These are phyloP conservation scores for Sorghum bicolor DNA, from an alignment of 176 grass and related monocot genomes.

Conservation along the genomic window Sorghum_bicolor_NCBIv3 NC_012870.2:67539001-67539500, in stretches of 20 bases:
- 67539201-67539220: slow-evolving; percentile 20
- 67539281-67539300: slow-evolving; percentile 5
- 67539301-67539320: background rate
- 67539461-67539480: slow-evolving; percentile 1
- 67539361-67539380: background rate
- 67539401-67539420: background rate
- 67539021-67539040: background rate
- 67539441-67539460: background rate
- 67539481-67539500: slow-evolving; percentile 22
- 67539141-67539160: background rate
- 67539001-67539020: background rate
- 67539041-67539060: background rate
- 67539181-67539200: background rate
- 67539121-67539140: background rate
- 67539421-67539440: background rate
- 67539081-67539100: background rate
- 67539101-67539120: background rate
- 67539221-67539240: background rate
- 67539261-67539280: background rate
- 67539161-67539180: background rate
- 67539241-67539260: background rate
- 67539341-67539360: slow-evolving; percentile 13
- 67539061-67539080: background rate
- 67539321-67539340: background rate
- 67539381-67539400: background rate